Percentiles rank a stretch among this genome's conserved stretches.
Conservation (phyloP, 2,329 filamentous ascomycete species). For the Leptographium radiaticola region DNA sequence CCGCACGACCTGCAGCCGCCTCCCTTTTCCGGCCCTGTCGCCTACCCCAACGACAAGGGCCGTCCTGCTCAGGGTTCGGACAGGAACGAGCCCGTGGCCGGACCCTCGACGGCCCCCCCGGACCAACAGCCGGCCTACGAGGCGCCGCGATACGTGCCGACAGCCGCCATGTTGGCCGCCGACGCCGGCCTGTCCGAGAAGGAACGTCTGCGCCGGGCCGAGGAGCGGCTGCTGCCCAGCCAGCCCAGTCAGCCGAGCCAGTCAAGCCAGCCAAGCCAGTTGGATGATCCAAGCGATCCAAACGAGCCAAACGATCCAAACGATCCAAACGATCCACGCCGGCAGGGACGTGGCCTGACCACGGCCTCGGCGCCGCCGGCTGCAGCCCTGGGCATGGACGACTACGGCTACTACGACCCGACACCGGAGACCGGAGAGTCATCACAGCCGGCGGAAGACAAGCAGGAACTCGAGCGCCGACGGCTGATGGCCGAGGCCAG, state of each 20-base stretch:
- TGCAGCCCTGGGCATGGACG: conserved; percentile 24
- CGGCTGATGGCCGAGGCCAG: conserved; percentile 52
- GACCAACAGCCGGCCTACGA: not conserved
- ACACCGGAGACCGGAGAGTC: not conserved
- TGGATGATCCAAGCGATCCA: too few species aligned
- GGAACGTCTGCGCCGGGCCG: conserved; percentile 62
- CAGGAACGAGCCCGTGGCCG: not conserved
- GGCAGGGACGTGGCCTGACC: conserved; percentile 11
- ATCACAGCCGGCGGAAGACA: conserved; percentile 45
- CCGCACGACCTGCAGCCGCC: not conserved
- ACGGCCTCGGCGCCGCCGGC: conserved; percentile 31
- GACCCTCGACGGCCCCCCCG: not conserved
- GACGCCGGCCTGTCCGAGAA: conserved; percentile 66
- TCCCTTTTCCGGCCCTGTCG: not conserved
- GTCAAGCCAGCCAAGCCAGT: too few species aligned
- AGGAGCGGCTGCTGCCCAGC: conserved; percentile 69
- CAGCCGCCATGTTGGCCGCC: conserved; percentile 37
- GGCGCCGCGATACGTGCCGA: conserved; percentile 36
- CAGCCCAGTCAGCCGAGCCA: conserved; percentile 41
- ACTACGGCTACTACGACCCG: not conserved
- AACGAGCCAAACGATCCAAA: too few species aligned
- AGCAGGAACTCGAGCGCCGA: conserved; percentile 60
- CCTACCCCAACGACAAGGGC: conserved; percentile 8
- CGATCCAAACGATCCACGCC: too few species aligned
- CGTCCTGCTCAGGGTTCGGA: not conserved